Percentiles rank a stretch among this genome's conserved stretches.
These are phyloP conservation scores for Umbelopsis sp. DNA, from an alignment of 192 early-diverging fungal species.

Conservation along the genomic window DNA sequence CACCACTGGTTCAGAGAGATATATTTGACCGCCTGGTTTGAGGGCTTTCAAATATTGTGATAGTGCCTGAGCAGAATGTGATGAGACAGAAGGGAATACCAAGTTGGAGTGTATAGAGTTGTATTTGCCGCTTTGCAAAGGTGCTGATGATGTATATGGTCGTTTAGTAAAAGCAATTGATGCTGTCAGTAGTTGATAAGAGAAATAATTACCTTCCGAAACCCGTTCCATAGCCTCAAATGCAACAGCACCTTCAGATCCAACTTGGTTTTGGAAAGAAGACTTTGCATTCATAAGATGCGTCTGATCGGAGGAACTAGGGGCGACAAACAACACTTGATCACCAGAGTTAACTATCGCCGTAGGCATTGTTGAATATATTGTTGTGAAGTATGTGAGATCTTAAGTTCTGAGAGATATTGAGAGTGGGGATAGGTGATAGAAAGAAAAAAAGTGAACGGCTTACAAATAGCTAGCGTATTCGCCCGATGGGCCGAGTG, in stretches of 20 bases:
- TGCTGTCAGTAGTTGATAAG: not conserved
- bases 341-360: constrained; percentile 47
- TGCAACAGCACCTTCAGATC: constrained; percentile 57
- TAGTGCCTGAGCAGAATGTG: constrained; percentile 67
- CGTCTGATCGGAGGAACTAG: constrained; percentile 42
- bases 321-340: constrained; percentile 49
- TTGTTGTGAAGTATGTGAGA: not conserved
- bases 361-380: not conserved
- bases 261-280: constrained; percentile 48
- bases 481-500: too few species aligned
- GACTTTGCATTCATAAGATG: constrained; percentile 50
- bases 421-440: constrained; percentile 3
- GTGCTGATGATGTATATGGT: constrained; percentile 37
- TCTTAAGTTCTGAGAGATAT: not conserved
- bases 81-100: constrained; percentile 55
- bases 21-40: constrained; percentile 65
- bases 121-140: constrained; percentile 56
- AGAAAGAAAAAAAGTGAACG: not conserved
- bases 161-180: not conserved
- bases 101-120: constrained; percentile 65
- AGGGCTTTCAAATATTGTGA: constrained; percentile 65
- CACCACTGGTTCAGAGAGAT: constrained; percentile 72
- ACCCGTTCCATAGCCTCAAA: constrained; percentile 91
- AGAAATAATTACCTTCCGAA: constrained; percentile 44
- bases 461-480: constrained; percentile 11